Evolutionary conservation across 1,284 basidiomycete species (phyloP).

Genomic region (Microbotryum silenes-acaulis): DNA sequence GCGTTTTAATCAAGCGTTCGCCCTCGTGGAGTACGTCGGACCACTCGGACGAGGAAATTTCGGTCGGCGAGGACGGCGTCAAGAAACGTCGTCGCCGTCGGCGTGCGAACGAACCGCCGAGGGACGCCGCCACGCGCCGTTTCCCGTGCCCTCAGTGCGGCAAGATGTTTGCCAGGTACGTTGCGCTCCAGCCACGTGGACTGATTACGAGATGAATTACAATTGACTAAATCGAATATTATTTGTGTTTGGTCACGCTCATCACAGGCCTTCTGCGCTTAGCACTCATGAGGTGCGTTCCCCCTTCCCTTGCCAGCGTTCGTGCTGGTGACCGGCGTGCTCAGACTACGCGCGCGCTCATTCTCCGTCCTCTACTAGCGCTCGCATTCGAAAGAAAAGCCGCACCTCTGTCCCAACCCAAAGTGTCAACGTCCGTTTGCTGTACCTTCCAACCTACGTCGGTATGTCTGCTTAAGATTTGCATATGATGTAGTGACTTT

Average conservation of each 20-base stretch:
- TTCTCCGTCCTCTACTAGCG: constrained; percentile 3
- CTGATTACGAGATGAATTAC: not conserved
- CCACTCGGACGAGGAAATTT: no score
- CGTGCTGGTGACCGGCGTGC: not conserved
- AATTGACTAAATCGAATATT: not conserved
- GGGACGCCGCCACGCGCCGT: constrained; percentile 3
- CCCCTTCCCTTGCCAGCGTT: not conserved
- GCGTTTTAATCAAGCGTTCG: no score
- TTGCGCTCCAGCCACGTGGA: not conserved
- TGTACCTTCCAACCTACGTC: constrained; percentile 1
- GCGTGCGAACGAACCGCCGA: not conserved
- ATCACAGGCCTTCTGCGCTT: constrained; percentile 3
- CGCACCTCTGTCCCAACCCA: constrained; percentile 1
- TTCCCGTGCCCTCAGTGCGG: constrained; percentile 3
- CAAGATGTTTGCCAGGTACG: constrained; percentile 10
- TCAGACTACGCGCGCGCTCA: not conserved
- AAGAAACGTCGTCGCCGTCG: constrained; percentile 5
- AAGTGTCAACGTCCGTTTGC: constrained; percentile 2
- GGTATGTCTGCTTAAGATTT: not conserved
- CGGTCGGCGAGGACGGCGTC: not conserved
- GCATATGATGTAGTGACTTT: no score
- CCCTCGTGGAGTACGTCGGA: no score
- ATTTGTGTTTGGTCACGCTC: not conserved
- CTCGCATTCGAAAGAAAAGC: constrained; percentile 11
- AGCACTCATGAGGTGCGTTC: constrained; percentile 6